Conservation (phyloP, 2,329 filamentous ascomycete species). For the Neofusicoccum cordaticola region DNA sequence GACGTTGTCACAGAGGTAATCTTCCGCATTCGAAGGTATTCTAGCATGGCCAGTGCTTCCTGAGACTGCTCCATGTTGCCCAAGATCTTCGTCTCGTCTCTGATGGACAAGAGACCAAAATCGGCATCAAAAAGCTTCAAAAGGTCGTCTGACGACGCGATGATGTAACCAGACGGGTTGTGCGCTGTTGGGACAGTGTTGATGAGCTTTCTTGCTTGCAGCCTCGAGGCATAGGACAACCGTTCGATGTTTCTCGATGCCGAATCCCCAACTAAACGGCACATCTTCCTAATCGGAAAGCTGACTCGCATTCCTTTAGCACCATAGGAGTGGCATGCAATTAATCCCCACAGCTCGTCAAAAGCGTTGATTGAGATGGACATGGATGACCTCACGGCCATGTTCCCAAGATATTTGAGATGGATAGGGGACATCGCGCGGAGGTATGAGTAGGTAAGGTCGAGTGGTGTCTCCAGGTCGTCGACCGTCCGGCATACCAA, state of each 20-base stretch:
- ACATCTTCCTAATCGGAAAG: slow-evolving; percentile 91
- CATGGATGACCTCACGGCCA: slow-evolving; percentile 92
- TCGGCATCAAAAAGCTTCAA: slow-evolving; percentile 83
- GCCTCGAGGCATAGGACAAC: slow-evolving; percentile 76
- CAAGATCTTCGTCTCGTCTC: slow-evolving; percentile 83
- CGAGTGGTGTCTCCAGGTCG: slow-evolving; percentile 71
- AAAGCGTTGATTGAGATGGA: slow-evolving; percentile 90
- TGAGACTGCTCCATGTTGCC: slow-evolving; percentile 73
- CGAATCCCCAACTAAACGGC: slow-evolving; percentile 78
- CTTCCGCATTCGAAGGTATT: slow-evolving; percentile 75
- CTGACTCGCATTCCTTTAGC: slow-evolving; percentile 79
- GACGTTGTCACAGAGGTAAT: slow-evolving; percentile 75
- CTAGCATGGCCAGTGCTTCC: slow-evolving; percentile 78
- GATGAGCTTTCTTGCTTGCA: slow-evolving; percentile 84
- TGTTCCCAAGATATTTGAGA: slow-evolving; percentile 81
- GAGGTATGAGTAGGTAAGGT: slow-evolving; percentile 81
- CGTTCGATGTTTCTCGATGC: slow-evolving; percentile 85
- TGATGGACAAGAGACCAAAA: slow-evolving; percentile 79
- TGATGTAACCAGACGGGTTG: slow-evolving; percentile 85
- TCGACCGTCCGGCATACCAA: slow-evolving; percentile 75
- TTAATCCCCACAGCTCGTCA: slow-evolving; percentile 80
- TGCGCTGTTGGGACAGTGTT: slow-evolving; percentile 77
- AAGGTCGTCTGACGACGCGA: slow-evolving; percentile 83
- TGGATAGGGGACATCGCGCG: slow-evolving; percentile 90
- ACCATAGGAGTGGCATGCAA: slow-evolving; percentile 82